Conservation (phyloP, 371 early-diverging fungal genomes). For the Rhizoclosmatium hyalinum region DNA sequence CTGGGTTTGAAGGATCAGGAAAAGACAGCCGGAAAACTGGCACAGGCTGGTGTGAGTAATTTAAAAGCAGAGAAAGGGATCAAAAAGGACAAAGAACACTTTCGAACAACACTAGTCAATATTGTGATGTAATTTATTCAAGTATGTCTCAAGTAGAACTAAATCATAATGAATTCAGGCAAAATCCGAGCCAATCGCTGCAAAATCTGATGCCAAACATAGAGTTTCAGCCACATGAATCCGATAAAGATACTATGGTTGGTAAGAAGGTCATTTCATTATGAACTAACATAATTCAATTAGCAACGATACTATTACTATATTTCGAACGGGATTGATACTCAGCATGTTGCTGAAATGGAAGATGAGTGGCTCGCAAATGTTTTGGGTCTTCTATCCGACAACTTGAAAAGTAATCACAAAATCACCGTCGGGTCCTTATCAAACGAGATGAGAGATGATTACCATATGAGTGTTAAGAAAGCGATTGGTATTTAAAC, state of each 20-base stretch:
- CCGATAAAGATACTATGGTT: constrained; percentile 29
- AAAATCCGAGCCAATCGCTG: constrained; percentile 12
- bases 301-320: constrained; percentile 69
- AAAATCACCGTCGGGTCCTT: constrained; percentile 41
- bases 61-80: constrained; percentile 39
- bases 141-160: not conserved
- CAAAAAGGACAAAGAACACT: constrained; percentile 55
- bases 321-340: constrained; percentile 64
- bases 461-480: constrained; percentile 67
- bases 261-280: not conserved
- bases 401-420: constrained; percentile 42
- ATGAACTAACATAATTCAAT: not conserved
- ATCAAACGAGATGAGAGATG: constrained; percentile 63
- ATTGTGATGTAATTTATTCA: constrained; percentile 51
- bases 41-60: not conserved
- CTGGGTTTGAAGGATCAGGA: constrained; percentile 19
- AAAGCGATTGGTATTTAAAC: constrained; percentile 56
- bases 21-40: not conserved
- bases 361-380: constrained; percentile 61
- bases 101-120: constrained; percentile 55
- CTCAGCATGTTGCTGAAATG: constrained; percentile 64
- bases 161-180: constrained; percentile 11
- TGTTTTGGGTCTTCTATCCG: constrained; percentile 52
- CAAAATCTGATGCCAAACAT: not conserved
- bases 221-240: constrained; percentile 20